Evolutionary conservation across 2,329 filamentous ascomycete species (phyloP).

Genomic region (Talaromyces sp.): DNA sequence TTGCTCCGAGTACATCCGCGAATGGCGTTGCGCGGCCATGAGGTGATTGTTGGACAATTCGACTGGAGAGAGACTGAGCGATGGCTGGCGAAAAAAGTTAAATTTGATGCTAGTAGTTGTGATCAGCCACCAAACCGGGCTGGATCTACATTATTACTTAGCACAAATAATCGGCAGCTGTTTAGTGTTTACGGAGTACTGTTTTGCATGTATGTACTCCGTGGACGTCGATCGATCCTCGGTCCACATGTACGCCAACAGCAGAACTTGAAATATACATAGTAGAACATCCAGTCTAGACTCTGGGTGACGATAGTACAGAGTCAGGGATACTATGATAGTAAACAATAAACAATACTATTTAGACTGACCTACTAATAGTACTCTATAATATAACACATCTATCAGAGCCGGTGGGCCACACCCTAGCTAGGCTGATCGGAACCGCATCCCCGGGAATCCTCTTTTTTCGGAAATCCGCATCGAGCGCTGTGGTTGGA

Average conservation of each 20-base stretch:
- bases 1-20: neutral
- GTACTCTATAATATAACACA: too few relatives aligned
- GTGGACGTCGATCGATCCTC: too few relatives aligned
- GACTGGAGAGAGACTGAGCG: neutral
- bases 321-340: too few relatives aligned
- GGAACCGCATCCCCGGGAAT: conserved; percentile 10
- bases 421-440: neutral
- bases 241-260: too few relatives aligned
- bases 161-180: neutral
- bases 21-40: neutral
- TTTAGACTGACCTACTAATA: too few relatives aligned
- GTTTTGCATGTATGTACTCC: too few relatives aligned
- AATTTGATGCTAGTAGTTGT: neutral
- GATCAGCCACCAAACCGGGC: neutral
- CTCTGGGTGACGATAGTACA: neutral
- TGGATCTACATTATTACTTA: neutral
- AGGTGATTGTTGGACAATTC: neutral
- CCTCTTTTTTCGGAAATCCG: neutral
- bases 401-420: neutral
- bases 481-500: neutral
- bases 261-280: too few relatives aligned
- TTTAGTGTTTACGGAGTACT: neutral
- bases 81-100: neutral
- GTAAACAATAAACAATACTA: too few relatives aligned
- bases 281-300: too few relatives aligned